These are phyloP conservation scores for Ustilago hordei DNA, from an alignment of 1,284 basidiomycete genomes.

Conservation along the genomic window DNA sequence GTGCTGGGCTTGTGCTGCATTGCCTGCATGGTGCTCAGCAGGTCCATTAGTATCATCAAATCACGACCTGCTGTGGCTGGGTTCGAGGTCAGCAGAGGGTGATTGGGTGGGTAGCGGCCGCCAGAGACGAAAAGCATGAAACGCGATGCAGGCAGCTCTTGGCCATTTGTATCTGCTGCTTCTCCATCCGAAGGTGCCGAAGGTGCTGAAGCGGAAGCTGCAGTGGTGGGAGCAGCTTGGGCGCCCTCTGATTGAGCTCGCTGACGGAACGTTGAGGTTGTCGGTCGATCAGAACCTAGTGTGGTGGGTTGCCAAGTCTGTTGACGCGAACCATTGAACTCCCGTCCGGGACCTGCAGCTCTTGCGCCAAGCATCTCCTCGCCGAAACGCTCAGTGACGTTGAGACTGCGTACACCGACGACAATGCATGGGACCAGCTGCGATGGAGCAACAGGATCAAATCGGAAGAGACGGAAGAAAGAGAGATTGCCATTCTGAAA, in stretches of 20 bases:
- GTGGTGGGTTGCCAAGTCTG: slow-evolving; percentile 42
- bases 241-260: slow-evolving; percentile 26
- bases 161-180: slow-evolving; percentile 12
- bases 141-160: slow-evolving; percentile 50
- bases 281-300: slow-evolving; percentile 19
- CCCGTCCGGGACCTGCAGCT: slow-evolving; percentile 26
- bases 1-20: slow-evolving; percentile 60
- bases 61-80: slow-evolving; percentile 61
- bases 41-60: slow-evolving; percentile 67
- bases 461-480: slow-evolving; percentile 67
- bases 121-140: slow-evolving; percentile 67
- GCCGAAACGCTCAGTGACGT: slow-evolving; percentile 51
- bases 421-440: slow-evolving; percentile 63
- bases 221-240: neutral
- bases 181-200: neutral
- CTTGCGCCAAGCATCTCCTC: slow-evolving; percentile 30
- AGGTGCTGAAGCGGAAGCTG: neutral
- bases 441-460: slow-evolving; percentile 52
- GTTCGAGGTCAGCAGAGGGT: slow-evolving; percentile 62
- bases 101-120: slow-evolving; percentile 61
- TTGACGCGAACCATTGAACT: slow-evolving; percentile 28
- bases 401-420: slow-evolving; percentile 64
- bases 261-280: slow-evolving; percentile 14
- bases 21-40: slow-evolving; percentile 61
- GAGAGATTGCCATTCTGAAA: slow-evolving; percentile 61